Evolutionary conservation across 2,329 filamentous ascomycete species (phyloP).

Genomic region (Sphaceloma murrayae): DNA sequence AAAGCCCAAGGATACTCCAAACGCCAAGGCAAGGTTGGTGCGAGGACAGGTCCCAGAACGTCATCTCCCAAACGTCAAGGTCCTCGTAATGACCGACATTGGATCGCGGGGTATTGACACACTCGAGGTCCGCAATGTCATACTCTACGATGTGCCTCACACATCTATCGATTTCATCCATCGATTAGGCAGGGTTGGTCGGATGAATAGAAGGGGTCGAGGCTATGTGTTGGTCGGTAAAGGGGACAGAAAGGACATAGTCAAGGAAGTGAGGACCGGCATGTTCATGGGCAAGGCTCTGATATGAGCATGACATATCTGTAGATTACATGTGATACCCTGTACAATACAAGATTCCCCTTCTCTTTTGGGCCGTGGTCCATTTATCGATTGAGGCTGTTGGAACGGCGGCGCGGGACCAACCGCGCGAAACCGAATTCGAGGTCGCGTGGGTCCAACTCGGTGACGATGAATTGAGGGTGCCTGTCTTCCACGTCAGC

Average conservation of each 20-base stretch:
- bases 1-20: background rate
- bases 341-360: constrained; percentile 17
- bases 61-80: constrained; percentile 66
- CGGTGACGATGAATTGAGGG: constrained; percentile 12
- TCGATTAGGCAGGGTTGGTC: constrained; percentile 77
- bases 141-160: constrained; percentile 95
- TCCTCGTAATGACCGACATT: constrained; percentile 88
- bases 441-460: constrained; percentile 18
- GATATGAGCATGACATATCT: constrained; percentile 33
- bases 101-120: constrained; percentile 93
- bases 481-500: background rate
- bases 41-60: constrained; percentile 32
- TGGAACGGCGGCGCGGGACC: too few relatives aligned
- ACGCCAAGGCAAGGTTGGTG: too few relatives aligned
- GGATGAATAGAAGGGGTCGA: constrained; percentile 83
- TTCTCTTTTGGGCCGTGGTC: too few relatives aligned
- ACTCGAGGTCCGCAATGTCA: constrained; percentile 77
- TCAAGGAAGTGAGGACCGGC: constrained; percentile 79
- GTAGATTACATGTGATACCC: constrained; percentile 19
- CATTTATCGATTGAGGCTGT: too few relatives aligned
- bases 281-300: constrained; percentile 44
- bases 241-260: constrained; percentile 79
- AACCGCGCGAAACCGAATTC: constrained; percentile 15
- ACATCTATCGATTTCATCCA: constrained; percentile 98
- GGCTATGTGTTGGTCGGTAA: constrained; percentile 86